A percentile compares a stretch with the other conserved stretches of the same genome.
These are phyloP conservation scores for Annulohypoxylon moriforme DNA, from an alignment of 495 filamentous ascomycete genomes.

Conservation along the genomic window DNA sequence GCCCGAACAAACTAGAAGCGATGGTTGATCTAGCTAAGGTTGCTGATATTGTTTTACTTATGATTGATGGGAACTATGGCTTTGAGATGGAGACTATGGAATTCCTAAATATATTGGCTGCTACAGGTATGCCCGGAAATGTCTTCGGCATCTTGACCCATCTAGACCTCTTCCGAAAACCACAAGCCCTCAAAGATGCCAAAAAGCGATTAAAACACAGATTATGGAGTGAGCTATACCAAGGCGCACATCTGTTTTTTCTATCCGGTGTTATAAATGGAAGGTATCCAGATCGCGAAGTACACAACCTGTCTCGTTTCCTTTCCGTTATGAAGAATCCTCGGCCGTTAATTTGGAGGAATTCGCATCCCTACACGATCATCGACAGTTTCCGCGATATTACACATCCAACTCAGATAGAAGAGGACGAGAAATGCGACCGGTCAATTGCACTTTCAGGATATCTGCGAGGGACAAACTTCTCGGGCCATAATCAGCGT, in stretches of 20 bases:
- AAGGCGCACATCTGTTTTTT: conserved; percentile 96
- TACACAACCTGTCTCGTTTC: conserved; percentile 94
- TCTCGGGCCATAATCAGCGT: conserved; percentile 83
- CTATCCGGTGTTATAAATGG: conserved; percentile 95
- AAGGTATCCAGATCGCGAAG: conserved; percentile 94
- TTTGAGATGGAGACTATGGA: conserved; percentile 99
- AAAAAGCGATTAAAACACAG: conserved; percentile 97
- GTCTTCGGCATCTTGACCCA: conserved; percentile 97
- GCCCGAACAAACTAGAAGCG: conserved; percentile 90
- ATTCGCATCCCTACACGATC: conserved; percentile 91
- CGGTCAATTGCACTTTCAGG: conserved; percentile 91
- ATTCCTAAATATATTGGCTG: conserved; percentile 88
- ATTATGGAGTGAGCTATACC: conserved; percentile 96
- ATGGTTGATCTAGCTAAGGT: conserved; percentile 98
- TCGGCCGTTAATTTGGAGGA: conserved; percentile 93
- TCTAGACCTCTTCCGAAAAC: conserved; percentile 93
- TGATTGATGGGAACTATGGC: conserved; percentile 98
- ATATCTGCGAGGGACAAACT: conserved; percentile 95
- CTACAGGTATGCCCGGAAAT: conserved; percentile 96
- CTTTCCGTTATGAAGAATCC: conserved; percentile 99
- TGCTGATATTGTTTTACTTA: conserved; percentile 92
- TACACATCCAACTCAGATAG: conserved; percentile 89
- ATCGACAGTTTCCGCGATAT: conserved; percentile 95
- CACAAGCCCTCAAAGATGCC: conserved; percentile 84
- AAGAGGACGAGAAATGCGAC: conserved; percentile 88